These are phyloP conservation scores for Breynia disticha DNA, from an alignment of 441 rosid genomes.

Conservation along the genomic window DNA sequence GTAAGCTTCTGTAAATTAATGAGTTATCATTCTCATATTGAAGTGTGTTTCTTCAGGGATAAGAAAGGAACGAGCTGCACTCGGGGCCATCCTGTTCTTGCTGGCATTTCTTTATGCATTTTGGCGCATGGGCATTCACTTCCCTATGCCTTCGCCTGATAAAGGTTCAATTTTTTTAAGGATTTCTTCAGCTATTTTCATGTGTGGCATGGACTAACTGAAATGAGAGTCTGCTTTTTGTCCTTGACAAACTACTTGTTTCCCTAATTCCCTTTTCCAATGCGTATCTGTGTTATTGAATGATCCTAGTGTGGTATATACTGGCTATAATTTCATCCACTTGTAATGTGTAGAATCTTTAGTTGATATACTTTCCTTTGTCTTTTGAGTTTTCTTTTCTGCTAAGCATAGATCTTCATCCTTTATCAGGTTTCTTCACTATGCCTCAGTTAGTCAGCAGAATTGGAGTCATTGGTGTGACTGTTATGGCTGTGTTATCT, in stretches of 20 bases:
- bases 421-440: conserved; percentile 77
- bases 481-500: conserved; percentile 95
- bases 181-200: background rate
- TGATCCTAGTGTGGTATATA: too few species aligned
- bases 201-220: too few species aligned
- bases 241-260: too few species aligned
- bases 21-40: background rate
- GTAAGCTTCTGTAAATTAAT: too few species aligned
- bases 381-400: conserved; percentile 1
- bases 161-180: conserved; percentile 35
- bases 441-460: conserved; percentile 96
- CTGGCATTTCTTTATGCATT: conserved; percentile 88
- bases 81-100: conserved; percentile 85
- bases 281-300: too few species aligned
- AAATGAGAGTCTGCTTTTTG: too few species aligned
- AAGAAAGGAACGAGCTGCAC: conserved; percentile 86
- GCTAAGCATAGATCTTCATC: conserved; percentile 1
- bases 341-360: too few species aligned
- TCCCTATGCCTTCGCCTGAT: conserved; percentile 95
- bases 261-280: too few species aligned
- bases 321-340: too few species aligned
- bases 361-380: background rate
- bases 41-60: conserved; percentile 44
- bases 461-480: conserved; percentile 97
- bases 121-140: conserved; percentile 99